Evolutionary conservation across 176 grass and related monocot species (phyloP).

Genomic region (Neostapfia colusana): DNA sequence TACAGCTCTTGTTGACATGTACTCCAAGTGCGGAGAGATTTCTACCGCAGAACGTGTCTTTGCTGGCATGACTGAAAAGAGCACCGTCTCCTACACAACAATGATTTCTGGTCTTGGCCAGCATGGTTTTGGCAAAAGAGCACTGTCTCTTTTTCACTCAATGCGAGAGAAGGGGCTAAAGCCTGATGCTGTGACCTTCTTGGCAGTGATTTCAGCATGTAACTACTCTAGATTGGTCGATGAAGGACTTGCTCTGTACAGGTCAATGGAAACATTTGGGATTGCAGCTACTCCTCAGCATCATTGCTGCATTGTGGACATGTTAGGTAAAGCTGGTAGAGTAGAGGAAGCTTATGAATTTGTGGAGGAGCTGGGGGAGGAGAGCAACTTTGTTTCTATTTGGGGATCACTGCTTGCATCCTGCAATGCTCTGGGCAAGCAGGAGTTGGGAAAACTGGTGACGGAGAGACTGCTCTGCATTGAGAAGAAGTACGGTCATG

Average conservation of each 20-base stretch:
- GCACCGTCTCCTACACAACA: constrained; percentile 70
- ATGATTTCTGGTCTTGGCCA: constrained; percentile 87
- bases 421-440: constrained; percentile 66
- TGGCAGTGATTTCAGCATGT: constrained; percentile 72
- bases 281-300: constrained; percentile 67
- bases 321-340: constrained; percentile 71
- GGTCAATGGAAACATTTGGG: constrained; percentile 66
- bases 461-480: constrained; percentile 60
- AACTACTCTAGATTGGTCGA: constrained; percentile 71
- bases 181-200: constrained; percentile 72
- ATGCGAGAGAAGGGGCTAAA: constrained; percentile 60
- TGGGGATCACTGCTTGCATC: constrained; percentile 85
- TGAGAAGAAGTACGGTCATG: constrained; percentile 58
- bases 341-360: constrained; percentile 78
- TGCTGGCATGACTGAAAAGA: constrained; percentile 63
- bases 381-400: constrained; percentile 67
- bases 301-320: constrained; percentile 65
- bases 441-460: constrained; percentile 58
- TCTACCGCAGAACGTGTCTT: constrained; percentile 67
- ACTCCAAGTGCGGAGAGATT: constrained; percentile 79
- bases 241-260: constrained; percentile 69
- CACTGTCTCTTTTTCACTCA: constrained; percentile 62
- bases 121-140: constrained; percentile 63
- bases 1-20: constrained; percentile 86
- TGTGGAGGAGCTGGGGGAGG: constrained; percentile 59